A percentile compares a stretch with the other conserved stretches of the same genome.
These are phyloP conservation scores for Carallia brachiata DNA, from an alignment of 345 rosid genomes.

Conservation along the genomic window DNA sequence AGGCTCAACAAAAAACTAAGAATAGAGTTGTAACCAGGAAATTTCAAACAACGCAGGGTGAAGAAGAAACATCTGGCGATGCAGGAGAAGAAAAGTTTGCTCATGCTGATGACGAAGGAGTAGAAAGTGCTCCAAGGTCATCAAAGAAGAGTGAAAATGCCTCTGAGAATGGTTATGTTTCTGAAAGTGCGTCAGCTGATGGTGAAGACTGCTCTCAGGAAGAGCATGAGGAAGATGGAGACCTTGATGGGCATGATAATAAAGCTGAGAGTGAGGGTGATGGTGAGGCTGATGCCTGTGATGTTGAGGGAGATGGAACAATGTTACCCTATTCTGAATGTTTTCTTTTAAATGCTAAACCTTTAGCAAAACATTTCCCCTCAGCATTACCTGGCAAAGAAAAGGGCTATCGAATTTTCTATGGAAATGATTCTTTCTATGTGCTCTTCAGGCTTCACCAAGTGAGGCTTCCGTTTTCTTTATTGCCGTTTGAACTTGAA, in stretches of 20 bases:
- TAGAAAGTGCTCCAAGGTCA: constrained; percentile 80
- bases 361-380: constrained; percentile 76
- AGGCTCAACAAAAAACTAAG: constrained; percentile 49
- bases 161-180: constrained; percentile 86
- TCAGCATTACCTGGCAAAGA: constrained; percentile 44
- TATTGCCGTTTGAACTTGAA: not conserved
- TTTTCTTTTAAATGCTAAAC: constrained; percentile 67
- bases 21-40: constrained; percentile 49
- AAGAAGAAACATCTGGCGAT: constrained; percentile 45
- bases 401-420: constrained; percentile 63
- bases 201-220: constrained; percentile 80
- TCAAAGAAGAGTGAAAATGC: constrained; percentile 86
- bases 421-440: constrained; percentile 92
- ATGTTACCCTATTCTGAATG: constrained; percentile 65
- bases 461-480: constrained; percentile 39
- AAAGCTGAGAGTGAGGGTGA: constrained; percentile 96
- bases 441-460: constrained; percentile 96
- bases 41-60: constrained; percentile 46
- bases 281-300: constrained; percentile 79
- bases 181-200: constrained; percentile 83
- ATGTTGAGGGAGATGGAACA: constrained; percentile 67
- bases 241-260: constrained; percentile 59
- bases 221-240: constrained; percentile 74
- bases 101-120: constrained; percentile 80
- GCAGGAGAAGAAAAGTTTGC: constrained; percentile 71